Evolutionary conservation across 2,329 filamentous ascomycete species (phyloP).

Genomic region (Fusarium sp.): DNA sequence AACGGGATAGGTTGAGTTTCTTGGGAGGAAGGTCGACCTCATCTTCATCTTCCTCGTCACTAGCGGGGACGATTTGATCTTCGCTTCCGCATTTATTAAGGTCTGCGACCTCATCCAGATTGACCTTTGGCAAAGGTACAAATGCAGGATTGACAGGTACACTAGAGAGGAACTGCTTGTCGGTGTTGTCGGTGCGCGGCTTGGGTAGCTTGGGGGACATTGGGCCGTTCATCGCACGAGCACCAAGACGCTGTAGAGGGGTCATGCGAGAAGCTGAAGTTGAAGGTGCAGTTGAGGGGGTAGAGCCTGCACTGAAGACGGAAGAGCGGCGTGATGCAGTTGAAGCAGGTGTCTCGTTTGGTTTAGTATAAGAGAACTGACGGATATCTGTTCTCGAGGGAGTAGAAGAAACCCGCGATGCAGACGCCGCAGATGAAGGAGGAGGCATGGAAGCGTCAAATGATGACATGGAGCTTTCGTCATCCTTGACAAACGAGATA

Average conservation of each 20-base stretch:
- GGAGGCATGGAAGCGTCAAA: slow-evolving; percentile 44
- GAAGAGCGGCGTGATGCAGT: slow-evolving; percentile 48
- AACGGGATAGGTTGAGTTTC: slow-evolving; percentile 60
- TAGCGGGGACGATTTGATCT: slow-evolving; percentile 64
- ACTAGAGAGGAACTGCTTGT: slow-evolving; percentile 44
- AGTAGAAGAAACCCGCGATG: slow-evolving; percentile 38
- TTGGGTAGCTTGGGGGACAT: slow-evolving; percentile 45
- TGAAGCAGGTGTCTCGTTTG: slow-evolving; percentile 48
- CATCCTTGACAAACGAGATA: slow-evolving; percentile 31
- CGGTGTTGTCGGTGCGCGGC: slow-evolving; percentile 36
- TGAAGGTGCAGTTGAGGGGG: slow-evolving; percentile 55
- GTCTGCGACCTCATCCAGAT: slow-evolving; percentile 62
- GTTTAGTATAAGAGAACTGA: slow-evolving; percentile 48
- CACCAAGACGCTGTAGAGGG: slow-evolving; percentile 63
- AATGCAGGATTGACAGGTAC: slow-evolving; percentile 62
- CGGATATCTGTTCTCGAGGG: slow-evolving; percentile 46
- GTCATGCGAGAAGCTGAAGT: slow-evolving; percentile 57
- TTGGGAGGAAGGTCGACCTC: slow-evolving; percentile 46
- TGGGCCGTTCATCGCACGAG: slow-evolving; percentile 49
- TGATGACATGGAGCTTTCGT: slow-evolving; percentile 35
- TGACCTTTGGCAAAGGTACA: slow-evolving; percentile 64
- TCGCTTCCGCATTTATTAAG: slow-evolving; percentile 64
- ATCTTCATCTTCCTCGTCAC: slow-evolving; percentile 57
- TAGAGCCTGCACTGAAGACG: slow-evolving; percentile 49
- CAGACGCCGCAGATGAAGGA: slow-evolving; percentile 35